These are phyloP conservation scores for Lithospermum erythrorhizon DNA, from an alignment of 257 asterid genomes.

Conservation along the genomic window DNA sequence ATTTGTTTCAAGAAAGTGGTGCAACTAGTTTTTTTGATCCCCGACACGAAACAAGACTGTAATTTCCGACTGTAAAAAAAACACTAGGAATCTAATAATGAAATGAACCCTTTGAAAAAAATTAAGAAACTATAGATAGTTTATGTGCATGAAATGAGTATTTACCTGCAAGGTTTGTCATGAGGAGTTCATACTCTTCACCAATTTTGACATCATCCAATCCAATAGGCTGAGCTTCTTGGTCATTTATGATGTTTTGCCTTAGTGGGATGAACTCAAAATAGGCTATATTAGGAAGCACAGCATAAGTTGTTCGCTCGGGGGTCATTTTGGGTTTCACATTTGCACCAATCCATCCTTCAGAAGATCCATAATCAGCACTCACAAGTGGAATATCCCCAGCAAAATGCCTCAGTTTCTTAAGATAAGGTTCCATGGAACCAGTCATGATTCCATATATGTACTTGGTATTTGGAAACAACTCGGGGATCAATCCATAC, in stretches of 20 bases:
- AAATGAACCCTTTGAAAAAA: not conserved
- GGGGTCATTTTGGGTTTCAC: slow-evolving; percentile 68
- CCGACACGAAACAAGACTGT: not conserved
- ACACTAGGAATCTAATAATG: not conserved
- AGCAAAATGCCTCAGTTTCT: slow-evolving; percentile 75
- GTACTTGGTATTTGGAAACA: slow-evolving; percentile 66
- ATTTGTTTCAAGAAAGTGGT: not conserved
- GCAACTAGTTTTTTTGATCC: no score
- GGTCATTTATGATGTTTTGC: slow-evolving; percentile 14
- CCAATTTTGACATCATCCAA: slow-evolving; percentile 64
- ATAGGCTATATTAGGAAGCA: slow-evolving; percentile 76
- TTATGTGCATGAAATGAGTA: not conserved
- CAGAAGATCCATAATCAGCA: slow-evolving; percentile 91
- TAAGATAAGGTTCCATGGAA: slow-evolving; percentile 87
- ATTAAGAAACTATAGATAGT: not conserved
- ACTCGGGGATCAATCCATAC: slow-evolving; percentile 61
- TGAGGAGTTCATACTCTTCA: slow-evolving; percentile 65
- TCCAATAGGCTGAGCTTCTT: slow-evolving; percentile 42
- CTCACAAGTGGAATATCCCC: slow-evolving; percentile 65
- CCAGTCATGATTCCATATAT: slow-evolving; percentile 93
- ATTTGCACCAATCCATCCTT: slow-evolving; percentile 91
- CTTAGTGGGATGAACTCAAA: slow-evolving; percentile 74
- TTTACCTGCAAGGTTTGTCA: slow-evolving; percentile 78
- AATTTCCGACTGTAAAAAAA: no score
- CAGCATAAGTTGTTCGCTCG: slow-evolving; percentile 57